phyloP scores from a whole-genome alignment of 1,139 yeast species.

The Zygoascus hellenicus region DNA sequence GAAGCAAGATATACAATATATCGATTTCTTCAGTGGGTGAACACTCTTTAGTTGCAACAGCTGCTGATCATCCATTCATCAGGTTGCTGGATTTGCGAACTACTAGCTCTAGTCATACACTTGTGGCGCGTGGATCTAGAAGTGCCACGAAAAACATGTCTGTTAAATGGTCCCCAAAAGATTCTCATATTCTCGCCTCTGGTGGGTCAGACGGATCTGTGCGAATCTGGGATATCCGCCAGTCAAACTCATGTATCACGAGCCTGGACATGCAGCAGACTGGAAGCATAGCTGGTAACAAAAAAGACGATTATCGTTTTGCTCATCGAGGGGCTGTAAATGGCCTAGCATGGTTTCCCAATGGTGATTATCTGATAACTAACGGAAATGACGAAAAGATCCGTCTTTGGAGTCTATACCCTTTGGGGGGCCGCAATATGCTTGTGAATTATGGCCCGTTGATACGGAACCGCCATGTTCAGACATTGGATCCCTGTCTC shows the following conservation, averaged over 20 bases:
- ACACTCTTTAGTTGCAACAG: slow-evolving; percentile 60
- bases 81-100: slow-evolving; percentile 68
- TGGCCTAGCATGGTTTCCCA: slow-evolving; percentile 63
- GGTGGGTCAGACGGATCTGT: slow-evolving; percentile 68
- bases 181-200: slow-evolving; percentile 55
- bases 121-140: slow-evolving; percentile 39
- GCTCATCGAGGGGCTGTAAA: slow-evolving; percentile 76
- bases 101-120: slow-evolving; percentile 63
- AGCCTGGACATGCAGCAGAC: slow-evolving; percentile 47
- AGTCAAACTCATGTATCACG: slow-evolving; percentile 59
- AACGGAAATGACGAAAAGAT: slow-evolving; percentile 75
- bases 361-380: slow-evolving; percentile 54
- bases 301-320: slow-evolving; percentile 33
- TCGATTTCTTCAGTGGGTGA: slow-evolving; percentile 37
- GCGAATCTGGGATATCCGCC: slow-evolving; percentile 67
- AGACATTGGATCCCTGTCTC: slow-evolving; percentile 38
- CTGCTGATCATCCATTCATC: slow-evolving; percentile 63
- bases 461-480: slow-evolving; percentile 54
- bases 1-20: slow-evolving; percentile 36
- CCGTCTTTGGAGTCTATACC: slow-evolving; percentile 62
- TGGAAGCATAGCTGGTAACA: slow-evolving; percentile 17
- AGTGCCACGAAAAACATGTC: slow-evolving; percentile 60
- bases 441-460: slow-evolving; percentile 74
- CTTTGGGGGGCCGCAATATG: slow-evolving; percentile 47
- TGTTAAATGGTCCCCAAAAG: slow-evolving; percentile 73